These are phyloP conservation scores for Imleria badia DNA, from an alignment of 768 basidiomycete species.

Conservation along the genomic window DNA sequence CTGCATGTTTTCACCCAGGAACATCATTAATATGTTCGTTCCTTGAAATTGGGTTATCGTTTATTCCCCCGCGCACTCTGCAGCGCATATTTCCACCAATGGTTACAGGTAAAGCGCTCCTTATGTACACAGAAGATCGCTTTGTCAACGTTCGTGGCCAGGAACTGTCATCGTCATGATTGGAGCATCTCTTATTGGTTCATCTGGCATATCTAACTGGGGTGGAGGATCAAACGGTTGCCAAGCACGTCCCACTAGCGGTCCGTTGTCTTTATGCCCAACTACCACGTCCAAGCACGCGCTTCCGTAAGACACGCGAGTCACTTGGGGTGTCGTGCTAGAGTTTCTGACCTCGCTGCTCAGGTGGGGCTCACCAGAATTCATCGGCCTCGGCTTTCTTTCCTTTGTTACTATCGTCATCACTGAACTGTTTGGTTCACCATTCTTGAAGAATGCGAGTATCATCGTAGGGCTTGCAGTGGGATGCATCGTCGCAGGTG, in stretches of 20 bases:
- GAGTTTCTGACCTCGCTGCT: not conserved
- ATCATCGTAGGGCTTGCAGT: constrained; percentile 74
- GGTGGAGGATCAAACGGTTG: constrained; percentile 82
- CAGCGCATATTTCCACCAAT: constrained; percentile 76
- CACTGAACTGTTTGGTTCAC: constrained; percentile 80
- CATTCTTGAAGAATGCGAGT: constrained; percentile 79
- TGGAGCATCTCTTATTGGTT: constrained; percentile 73
- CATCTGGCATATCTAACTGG: constrained; percentile 78
- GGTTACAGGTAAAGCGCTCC: constrained; percentile 56
- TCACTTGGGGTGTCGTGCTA: not conserved
- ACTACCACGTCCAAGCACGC: constrained; percentile 68
- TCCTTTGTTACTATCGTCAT: constrained; percentile 75
- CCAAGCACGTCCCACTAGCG: constrained; percentile 53
- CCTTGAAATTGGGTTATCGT: constrained; percentile 77
- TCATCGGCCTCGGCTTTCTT: constrained; percentile 85
- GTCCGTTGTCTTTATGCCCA: constrained; percentile 73
- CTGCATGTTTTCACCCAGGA: constrained; percentile 38
- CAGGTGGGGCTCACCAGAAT: constrained; percentile 80
- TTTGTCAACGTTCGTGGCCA: constrained; percentile 16
- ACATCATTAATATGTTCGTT: constrained; percentile 78
- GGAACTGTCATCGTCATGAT: constrained; percentile 82
- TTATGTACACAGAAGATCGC: not conserved
- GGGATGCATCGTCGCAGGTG: constrained; percentile 80
- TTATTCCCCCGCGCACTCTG: constrained; percentile 62
- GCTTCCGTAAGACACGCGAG: constrained; percentile 46